These are phyloP conservation scores for Parachlorella kessleri DNA, from an alignment of 139 green algal species.

Conservation along the genomic window DNA sequence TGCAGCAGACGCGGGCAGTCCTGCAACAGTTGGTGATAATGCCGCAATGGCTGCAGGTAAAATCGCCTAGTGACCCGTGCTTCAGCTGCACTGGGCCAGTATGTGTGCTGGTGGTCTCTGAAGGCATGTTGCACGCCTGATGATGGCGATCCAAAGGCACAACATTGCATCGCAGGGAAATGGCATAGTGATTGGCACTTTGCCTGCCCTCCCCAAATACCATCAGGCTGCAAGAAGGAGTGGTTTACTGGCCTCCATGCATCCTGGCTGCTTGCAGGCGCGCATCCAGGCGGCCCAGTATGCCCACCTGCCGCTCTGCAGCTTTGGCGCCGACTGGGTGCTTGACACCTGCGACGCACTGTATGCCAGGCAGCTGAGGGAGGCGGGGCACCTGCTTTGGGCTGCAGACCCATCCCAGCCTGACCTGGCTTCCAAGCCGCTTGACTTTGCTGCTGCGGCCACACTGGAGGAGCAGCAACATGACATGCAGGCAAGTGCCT, in stretches of 20 bases:
- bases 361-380: constrained; percentile 70
- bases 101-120: too few species aligned
- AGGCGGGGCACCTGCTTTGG: constrained; percentile 84
- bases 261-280: constrained; percentile 34
- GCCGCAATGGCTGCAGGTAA: constrained; percentile 66
- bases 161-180: too few species aligned
- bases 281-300: constrained; percentile 75
- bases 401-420: constrained; percentile 29
- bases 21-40: constrained; percentile 49
- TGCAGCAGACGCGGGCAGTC: constrained; percentile 58
- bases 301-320: constrained; percentile 80
- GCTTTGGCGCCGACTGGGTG: constrained; percentile 77
- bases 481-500: constrained; percentile 2
- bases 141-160: too few species aligned
- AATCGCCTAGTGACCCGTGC: too few species aligned
- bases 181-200: too few species aligned
- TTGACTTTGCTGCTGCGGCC: constrained; percentile 51
- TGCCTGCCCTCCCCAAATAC: too few species aligned
- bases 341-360: constrained; percentile 77
- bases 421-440: not conserved
- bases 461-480: constrained; percentile 53
- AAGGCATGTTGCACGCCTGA: too few species aligned
- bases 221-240: too few species aligned
- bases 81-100: too few species aligned
- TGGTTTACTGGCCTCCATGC: too few species aligned